Conservation (phyloP, 352 stramenopile genomes). For the Pythium sukuiense region DNA sequence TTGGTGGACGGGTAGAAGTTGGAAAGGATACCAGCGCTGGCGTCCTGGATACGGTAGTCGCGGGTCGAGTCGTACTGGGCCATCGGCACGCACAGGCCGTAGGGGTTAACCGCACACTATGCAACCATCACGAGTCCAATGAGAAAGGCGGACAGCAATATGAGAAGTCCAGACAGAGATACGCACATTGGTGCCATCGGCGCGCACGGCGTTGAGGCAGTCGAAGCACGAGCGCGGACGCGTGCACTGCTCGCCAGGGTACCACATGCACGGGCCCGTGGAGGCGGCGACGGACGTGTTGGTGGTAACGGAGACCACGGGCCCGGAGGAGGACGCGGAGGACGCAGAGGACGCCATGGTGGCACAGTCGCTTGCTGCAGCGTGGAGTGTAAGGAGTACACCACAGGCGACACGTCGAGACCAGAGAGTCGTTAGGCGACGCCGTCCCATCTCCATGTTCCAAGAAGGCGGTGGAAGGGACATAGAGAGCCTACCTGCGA, state of each 20-base stretch:
- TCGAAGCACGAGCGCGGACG: conserved; percentile 57
- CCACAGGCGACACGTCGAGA: not conserved
- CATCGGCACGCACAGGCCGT: conserved; percentile 22
- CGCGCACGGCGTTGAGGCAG: conserved; percentile 44
- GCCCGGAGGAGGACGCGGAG: not conserved
- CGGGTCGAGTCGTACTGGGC: conserved; percentile 6
- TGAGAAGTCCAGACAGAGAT: not conserved
- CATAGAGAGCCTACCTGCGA: not conserved
- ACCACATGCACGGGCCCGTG: conserved; percentile 42
- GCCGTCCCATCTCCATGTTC: not conserved
- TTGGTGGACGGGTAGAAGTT: conserved; percentile 53
- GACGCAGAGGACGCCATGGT: not conserved
- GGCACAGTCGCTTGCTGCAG: not conserved
- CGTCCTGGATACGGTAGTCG: conserved; percentile 21
- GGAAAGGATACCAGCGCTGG: conserved; percentile 6
- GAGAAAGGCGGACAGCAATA: not conserved
- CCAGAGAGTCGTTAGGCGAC: not conserved
- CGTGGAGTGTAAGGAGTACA: too few relatives aligned
- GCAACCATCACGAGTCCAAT: not conserved
- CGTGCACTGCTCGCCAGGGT: conserved; percentile 33
- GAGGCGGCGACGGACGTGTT: conserved; percentile 1
- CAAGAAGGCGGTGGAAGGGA: not conserved
- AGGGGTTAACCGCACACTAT: conserved; percentile 24
- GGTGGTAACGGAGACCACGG: not conserved
- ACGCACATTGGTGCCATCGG: conserved; percentile 7